Evolutionary conservation across 2,329 filamentous ascomycete species (phyloP).

Genomic region (Cadophora luteo-olivacea): DNA sequence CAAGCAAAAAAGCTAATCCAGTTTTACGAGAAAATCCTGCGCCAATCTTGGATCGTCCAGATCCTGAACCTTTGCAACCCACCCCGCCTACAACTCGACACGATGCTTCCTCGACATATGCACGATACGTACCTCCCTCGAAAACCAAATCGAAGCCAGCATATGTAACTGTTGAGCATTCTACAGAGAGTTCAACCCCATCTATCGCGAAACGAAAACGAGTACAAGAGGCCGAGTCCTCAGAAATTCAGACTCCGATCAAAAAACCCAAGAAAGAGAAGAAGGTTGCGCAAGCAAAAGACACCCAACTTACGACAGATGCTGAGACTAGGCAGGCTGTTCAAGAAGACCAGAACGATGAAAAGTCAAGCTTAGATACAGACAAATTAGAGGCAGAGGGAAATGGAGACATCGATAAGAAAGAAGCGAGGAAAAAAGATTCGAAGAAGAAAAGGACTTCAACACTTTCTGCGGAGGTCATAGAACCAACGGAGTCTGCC

Average conservation of each 20-base stretch:
- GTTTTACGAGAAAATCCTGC: not conserved
- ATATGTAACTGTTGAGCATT: not conserved
- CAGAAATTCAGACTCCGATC: not conserved
- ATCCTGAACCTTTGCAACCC: slow-evolving; percentile 15
- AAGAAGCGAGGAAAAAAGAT: not conserved
- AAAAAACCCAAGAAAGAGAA: slow-evolving; percentile 27
- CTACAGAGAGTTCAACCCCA: not conserved
- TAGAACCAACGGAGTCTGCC: not conserved
- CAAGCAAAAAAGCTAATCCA: slow-evolving; percentile 35
- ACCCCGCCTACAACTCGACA: slow-evolving; percentile 31
- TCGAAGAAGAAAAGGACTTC: slow-evolving; percentile 6
- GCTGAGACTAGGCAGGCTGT: not conserved
- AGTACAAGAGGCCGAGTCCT: not conserved
- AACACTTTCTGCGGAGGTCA: not conserved
- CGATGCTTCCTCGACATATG: slow-evolving; percentile 43
- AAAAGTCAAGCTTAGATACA: not conserved
- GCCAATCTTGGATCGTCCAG: slow-evolving; percentile 10
- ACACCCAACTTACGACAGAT: not conserved
- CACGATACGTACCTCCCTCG: slow-evolving; percentile 42
- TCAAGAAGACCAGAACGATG: not conserved
- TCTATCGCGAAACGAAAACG: slow-evolving; percentile 17
- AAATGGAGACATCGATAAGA: not conserved
- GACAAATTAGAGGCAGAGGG: not conserved
- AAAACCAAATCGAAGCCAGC: slow-evolving; percentile 28
- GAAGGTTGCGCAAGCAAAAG: not conserved